Conservation (phyloP, 169 alveolate genomes). For the Cystoisospora suis region DNA sequence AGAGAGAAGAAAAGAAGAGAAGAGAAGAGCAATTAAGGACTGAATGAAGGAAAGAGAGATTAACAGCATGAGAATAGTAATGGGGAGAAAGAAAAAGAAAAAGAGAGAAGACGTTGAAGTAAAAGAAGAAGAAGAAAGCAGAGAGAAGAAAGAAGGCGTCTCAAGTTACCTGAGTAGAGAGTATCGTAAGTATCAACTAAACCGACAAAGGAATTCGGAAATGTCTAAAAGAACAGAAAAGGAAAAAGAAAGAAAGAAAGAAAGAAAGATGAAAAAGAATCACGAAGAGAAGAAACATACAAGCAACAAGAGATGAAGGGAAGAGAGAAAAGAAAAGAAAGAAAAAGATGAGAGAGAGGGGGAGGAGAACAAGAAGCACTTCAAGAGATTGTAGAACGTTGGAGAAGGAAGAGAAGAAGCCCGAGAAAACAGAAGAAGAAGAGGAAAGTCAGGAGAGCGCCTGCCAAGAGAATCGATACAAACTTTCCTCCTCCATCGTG, state of each 20-base stretch:
- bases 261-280: not conserved
- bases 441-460: too few relatives aligned
- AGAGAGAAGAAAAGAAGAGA: too few relatives aligned
- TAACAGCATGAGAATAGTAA: too few relatives aligned
- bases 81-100: too few relatives aligned
- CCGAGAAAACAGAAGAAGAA: not conserved
- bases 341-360: not conserved
- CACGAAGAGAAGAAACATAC: not conserved
- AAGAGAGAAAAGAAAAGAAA: not conserved
- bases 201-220: constrained; percentile 78
- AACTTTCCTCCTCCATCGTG: too few relatives aligned
- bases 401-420: not conserved
- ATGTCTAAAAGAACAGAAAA: constrained; percentile 61
- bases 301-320: not conserved
- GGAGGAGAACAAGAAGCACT: not conserved
- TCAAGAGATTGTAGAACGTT: not conserved
- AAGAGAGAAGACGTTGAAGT: not conserved
- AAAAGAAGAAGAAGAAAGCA: not conserved
- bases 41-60: too few relatives aligned
- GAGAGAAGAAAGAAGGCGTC: not conserved
- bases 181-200: constrained; percentile 86
- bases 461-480: too few relatives aligned
- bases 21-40: too few relatives aligned
- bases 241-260: not conserved
- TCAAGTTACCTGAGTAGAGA: constrained; percentile 59